Percentiles rank a stretch among this genome's conserved stretches.
phyloP scores from a whole-genome alignment of 441 rosid genomes.

The Raphanus hybrid region DNA sequence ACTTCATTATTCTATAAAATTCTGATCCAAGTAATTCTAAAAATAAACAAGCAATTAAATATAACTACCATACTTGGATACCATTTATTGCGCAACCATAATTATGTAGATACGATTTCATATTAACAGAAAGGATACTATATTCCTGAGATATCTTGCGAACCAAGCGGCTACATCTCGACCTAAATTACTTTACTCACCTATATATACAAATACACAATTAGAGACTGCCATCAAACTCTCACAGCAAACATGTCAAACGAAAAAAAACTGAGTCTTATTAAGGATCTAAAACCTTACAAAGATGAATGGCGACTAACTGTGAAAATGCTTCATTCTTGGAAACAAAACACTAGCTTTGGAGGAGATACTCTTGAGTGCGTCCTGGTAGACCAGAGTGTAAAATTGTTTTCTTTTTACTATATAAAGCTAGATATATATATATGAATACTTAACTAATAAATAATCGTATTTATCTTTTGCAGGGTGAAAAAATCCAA shows the following conservation, averaged over 20 bases:
- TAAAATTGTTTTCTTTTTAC: neutral
- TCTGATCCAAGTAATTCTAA: too few relatives aligned
- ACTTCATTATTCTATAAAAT: too few relatives aligned
- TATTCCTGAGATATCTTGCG: too few relatives aligned
- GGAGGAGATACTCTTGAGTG: slow-evolving; percentile 3
- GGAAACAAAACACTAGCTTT: neutral
- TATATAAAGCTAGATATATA: too few relatives aligned
- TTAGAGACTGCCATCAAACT: neutral
- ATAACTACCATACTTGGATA: too few relatives aligned
- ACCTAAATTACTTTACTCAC: neutral
- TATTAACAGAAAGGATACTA: too few relatives aligned
- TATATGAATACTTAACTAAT: neutral
- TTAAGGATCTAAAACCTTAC: neutral
- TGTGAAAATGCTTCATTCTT: neutral
- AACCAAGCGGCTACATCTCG: too few relatives aligned
- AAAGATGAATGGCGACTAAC: neutral
- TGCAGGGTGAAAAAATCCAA: neutral
- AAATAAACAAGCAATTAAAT: too few relatives aligned
- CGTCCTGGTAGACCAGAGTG: neutral
- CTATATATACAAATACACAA: neutral
- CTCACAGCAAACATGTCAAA: neutral
- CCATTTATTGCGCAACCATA: too few relatives aligned
- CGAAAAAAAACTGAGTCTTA: neutral
- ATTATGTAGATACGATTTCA: too few relatives aligned
- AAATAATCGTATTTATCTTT: neutral